Percentiles rank a stretch among this genome's conserved stretches.
Conservation (phyloP, 352 stramenopile species). For the Phytophthora fragariae region DNA sequence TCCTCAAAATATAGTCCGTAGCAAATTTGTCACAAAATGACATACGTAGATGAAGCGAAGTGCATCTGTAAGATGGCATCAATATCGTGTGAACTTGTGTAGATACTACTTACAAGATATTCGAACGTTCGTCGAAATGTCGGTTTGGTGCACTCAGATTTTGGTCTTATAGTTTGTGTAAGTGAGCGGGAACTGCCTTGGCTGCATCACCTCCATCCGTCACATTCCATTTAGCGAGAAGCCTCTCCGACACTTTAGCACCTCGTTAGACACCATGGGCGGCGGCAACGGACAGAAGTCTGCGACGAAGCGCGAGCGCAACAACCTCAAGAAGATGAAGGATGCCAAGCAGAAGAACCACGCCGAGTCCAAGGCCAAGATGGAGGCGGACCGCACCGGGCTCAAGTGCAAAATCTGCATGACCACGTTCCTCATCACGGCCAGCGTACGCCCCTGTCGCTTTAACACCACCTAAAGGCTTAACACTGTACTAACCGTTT, state of each 20-base stretch:
- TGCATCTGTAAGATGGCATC: background rate
- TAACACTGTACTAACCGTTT: background rate
- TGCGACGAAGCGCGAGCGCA: slow-evolving; percentile 80
- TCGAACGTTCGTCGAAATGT: too few species aligned
- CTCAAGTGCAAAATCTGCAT: slow-evolving; percentile 92
- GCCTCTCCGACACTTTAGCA: background rate
- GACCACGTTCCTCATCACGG: slow-evolving; percentile 90
- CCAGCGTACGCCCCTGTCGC: slow-evolving; percentile 57
- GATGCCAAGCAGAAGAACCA: slow-evolving; percentile 84
- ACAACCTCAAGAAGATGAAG: slow-evolving; percentile 89
- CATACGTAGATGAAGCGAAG: too few species aligned
- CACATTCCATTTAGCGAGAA: slow-evolving; percentile 6
- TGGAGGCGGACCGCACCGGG: too few species aligned
- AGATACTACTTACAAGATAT: background rate
- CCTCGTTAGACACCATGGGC: slow-evolving; percentile 59
- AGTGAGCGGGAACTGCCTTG: too few species aligned
- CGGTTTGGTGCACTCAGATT: too few species aligned
- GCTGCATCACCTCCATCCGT: background rate
- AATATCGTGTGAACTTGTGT: background rate
- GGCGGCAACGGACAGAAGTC: slow-evolving; percentile 89
- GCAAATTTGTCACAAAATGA: too few species aligned
- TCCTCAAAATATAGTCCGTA: background rate
- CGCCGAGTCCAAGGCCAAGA: slow-evolving; percentile 84
- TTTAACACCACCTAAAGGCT: slow-evolving; percentile 2
- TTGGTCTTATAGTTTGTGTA: too few species aligned